Evolutionary conservation across 2,329 filamentous ascomycete genomes (phyloP).

Genomic region (Colletotrichum abscissum): DNA sequence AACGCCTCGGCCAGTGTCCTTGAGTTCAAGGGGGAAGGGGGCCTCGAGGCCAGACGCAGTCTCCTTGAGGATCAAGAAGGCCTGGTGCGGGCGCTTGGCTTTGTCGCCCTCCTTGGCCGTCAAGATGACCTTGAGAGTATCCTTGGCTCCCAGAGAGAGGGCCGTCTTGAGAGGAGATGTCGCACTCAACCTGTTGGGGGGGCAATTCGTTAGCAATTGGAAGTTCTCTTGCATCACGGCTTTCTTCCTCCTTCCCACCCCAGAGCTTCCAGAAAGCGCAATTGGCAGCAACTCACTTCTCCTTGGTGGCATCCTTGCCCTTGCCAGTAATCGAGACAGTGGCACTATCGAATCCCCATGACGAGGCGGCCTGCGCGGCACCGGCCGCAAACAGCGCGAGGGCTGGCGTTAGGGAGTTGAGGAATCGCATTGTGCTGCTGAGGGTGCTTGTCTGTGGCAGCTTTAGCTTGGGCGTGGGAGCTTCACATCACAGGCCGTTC

Average conservation of each 20-base stretch:
- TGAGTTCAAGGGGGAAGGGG: slow-evolving; percentile 85
- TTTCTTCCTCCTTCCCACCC: slow-evolving; percentile 3
- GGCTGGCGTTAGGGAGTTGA: slow-evolving; percentile 51
- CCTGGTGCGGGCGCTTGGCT: slow-evolving; percentile 90
- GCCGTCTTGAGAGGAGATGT: slow-evolving; percentile 71
- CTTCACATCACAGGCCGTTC: slow-evolving; percentile 28
- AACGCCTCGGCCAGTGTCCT: slow-evolving; percentile 87
- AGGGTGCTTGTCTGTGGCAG: slow-evolving; percentile 33
- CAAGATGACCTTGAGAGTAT: slow-evolving; percentile 84
- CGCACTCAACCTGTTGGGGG: slow-evolving; percentile 63
- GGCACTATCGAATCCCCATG: slow-evolving; percentile 81
- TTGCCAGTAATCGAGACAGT: slow-evolving; percentile 74
- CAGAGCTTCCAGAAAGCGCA: slow-evolving; percentile 36
- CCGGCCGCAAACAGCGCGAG: slow-evolving; percentile 61
- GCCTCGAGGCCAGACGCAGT: slow-evolving; percentile 80
- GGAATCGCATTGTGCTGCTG: slow-evolving; percentile 52
- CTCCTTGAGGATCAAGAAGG: slow-evolving; percentile 87
- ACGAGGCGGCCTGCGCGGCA: slow-evolving; percentile 63
- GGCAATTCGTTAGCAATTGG: slow-evolving; percentile 14
- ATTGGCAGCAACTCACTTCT: slow-evolving; percentile 66
- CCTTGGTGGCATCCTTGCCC: slow-evolving; percentile 71
- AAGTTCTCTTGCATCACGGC: not conserved
- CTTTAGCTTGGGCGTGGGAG: slow-evolving; percentile 27
- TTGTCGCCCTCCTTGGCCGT: slow-evolving; percentile 84
- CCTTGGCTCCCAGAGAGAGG: slow-evolving; percentile 73